Evolutionary conservation across 306 rosid species (phyloP), one percentile per base, ranked within the genome.

Genomic region (Alnus rubra): DNA sequence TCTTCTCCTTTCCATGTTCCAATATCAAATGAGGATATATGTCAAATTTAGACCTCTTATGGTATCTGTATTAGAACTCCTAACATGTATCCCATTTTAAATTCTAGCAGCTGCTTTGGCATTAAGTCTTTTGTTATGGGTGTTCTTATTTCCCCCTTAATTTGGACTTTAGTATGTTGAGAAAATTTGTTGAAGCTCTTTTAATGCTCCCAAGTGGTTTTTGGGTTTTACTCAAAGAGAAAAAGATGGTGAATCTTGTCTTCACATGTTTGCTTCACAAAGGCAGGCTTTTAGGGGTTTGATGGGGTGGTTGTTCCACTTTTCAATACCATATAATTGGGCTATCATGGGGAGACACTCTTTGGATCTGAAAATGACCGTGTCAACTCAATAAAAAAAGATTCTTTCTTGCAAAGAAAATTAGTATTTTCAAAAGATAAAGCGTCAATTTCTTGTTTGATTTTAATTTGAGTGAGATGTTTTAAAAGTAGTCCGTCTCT

Each of bases 11-110:
- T 71, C 71, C 69, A 45, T 37, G 60, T 71, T 39, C 74, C 77
- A 55, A 79, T 71, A 58, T 71, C 63, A 39, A 73, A 23, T 73
- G 59, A 42, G 49, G 30, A 73, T 31, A 42, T 73, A 42, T 14
- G 54, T 73, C 52, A 44, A 44, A 62, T 55, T 76, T 82, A 62
- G 64, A 63, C 58, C 35, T 76, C 18, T 45, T 68, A 13, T 51
- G 37, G 79, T 44, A 67, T 42, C 31, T 23, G n/a, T 39, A 9
- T n/a, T 42, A 7, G 8, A 55, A 9, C 7, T 39, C 76, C 28
- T 78, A 23, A 28, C 69, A 8, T 69, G 75, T 53, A 42, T 53
- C 10, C 35, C 50, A 18, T 67, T 68, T 30, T 68, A 18, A 68
- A 7, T 15, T 52, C 28, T 67, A 69, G 28, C 53, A 77, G 52